These are phyloP conservation scores for Psophocarpus tetragonolobus DNA, from an alignment of 306 rosid species.

Conservation along the genomic window DNA sequence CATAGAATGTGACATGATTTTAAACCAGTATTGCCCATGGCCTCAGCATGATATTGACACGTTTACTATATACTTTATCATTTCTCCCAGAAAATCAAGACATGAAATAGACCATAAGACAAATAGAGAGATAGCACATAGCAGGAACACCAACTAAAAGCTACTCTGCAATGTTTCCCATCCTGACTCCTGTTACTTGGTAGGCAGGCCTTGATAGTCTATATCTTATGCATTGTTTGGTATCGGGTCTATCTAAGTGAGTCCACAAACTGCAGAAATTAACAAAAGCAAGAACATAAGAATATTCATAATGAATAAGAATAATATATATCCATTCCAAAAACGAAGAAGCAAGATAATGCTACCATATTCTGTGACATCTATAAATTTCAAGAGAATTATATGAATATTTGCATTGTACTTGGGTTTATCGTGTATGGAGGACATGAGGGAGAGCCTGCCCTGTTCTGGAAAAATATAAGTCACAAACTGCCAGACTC, in stretches of 20 bases:
- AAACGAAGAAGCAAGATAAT: conserved; percentile 20
- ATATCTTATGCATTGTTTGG: conserved; percentile 76
- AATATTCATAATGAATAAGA: conserved; percentile 13
- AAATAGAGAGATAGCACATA: conserved; percentile 15
- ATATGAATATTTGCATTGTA: background rate
- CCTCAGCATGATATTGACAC: background rate
- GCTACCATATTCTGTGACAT: conserved; percentile 77
- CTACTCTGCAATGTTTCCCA: conserved; percentile 82
- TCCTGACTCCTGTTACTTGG: conserved; percentile 76
- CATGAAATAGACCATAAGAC: background rate
- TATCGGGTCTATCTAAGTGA: conserved; percentile 83
- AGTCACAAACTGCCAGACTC: background rate
- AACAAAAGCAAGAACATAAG: conserved; percentile 29
- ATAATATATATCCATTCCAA: background rate
- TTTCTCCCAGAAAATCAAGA: background rate
- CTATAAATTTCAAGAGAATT: background rate
- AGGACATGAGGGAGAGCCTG: background rate
- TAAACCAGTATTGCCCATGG: background rate
- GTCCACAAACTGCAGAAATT: conserved; percentile 71
- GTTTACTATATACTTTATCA: background rate
- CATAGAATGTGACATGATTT: background rate
- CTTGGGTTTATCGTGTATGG: background rate
- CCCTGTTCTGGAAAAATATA: background rate
- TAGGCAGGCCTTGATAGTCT: conserved; percentile 86
- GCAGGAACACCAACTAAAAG: conserved; percentile 34